phyloP scores from a whole-genome alignment of 768 basidiomycete species.

The Suillus brevipes region DNA sequence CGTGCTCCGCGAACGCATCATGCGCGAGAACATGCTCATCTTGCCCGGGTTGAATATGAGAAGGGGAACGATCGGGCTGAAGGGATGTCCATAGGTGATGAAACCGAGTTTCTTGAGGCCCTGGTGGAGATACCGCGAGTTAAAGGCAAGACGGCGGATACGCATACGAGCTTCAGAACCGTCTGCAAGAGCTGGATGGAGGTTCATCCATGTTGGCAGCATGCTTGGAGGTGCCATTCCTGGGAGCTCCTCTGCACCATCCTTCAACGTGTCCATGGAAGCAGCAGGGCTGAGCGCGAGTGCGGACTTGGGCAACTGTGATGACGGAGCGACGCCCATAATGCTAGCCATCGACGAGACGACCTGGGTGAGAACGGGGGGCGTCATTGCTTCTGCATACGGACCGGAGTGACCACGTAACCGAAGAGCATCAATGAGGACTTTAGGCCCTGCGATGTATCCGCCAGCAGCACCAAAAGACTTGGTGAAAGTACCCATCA shows the following conservation, averaged over 20 bases:
- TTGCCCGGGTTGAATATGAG: constrained; percentile 92
- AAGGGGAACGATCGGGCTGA: constrained; percentile 92
- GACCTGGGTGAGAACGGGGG: constrained; percentile 88
- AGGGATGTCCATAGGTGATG: constrained; percentile 90
- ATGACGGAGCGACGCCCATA: constrained; percentile 72
- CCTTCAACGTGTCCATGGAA: constrained; percentile 26
- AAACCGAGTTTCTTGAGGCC: constrained; percentile 91
- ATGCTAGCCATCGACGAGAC: constrained; percentile 93
- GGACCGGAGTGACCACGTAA: constrained; percentile 76
- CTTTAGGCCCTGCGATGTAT: constrained; percentile 85
- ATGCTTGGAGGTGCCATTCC: constrained; percentile 66
- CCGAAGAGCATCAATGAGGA: constrained; percentile 79
- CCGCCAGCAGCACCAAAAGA: constrained; percentile 94
- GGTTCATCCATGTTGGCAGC: constrained; percentile 77
- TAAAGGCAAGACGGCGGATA: constrained; percentile 89
- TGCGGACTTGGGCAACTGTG: constrained; percentile 33
- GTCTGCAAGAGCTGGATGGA: constrained; percentile 71
- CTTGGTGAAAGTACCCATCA: constrained; percentile 99
- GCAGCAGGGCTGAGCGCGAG: constrained; percentile 37
- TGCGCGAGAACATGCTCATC: constrained; percentile 86
- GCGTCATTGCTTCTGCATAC: constrained; percentile 90
- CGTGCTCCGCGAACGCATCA: constrained; percentile 67
- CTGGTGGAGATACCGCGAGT: constrained; percentile 86
- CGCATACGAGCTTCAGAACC: constrained; percentile 84
- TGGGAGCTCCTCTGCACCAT: constrained; percentile 48